These are phyloP conservation scores for Haplographium delicatum DNA, from an alignment of 495 filamentous ascomycete species.

Conservation along the genomic window DNA sequence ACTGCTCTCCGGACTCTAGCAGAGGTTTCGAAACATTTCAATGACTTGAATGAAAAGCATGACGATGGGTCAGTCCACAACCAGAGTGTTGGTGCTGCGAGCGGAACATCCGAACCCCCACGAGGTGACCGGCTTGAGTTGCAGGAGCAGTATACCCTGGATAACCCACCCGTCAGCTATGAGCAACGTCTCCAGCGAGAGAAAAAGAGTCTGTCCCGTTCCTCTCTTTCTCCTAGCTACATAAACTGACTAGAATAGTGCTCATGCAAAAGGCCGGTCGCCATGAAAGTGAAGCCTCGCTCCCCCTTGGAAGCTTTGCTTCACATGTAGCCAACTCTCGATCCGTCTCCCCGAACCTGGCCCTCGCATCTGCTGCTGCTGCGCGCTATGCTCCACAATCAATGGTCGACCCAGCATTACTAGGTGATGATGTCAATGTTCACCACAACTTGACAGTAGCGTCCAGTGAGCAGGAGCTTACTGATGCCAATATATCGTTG, in stretches of 20 bases:
- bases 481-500: too few relatives aligned
- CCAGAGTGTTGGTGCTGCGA: conserved; percentile 5
- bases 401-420: conserved; percentile 45
- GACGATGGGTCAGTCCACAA: conserved; percentile 32
- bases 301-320: conserved; percentile 5
- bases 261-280: conserved; percentile 9
- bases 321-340: conserved; percentile 9
- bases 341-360: conserved; percentile 16
- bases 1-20: conserved; percentile 75
- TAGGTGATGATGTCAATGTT: conserved; percentile 28
- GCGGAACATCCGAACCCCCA: conserved; percentile 10
- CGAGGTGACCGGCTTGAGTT: conserved; percentile 32
- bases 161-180: conserved; percentile 37
- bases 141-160: conserved; percentile 45
- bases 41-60: conserved; percentile 49
- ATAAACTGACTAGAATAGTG: not conserved
- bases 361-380: conserved; percentile 38
- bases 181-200: conserved; percentile 30
- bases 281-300: conserved; percentile 14
- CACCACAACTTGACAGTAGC: too few relatives aligned
- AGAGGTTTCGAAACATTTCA: conserved; percentile 76
- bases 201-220: conserved; percentile 29
- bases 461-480: too few relatives aligned
- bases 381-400: conserved; percentile 41
- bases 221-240: not conserved